Evolutionary conservation across 306 rosid species (phyloP), one percentile per base, ranked within the genome.

Genomic region (Glycine latifolia): DNA sequence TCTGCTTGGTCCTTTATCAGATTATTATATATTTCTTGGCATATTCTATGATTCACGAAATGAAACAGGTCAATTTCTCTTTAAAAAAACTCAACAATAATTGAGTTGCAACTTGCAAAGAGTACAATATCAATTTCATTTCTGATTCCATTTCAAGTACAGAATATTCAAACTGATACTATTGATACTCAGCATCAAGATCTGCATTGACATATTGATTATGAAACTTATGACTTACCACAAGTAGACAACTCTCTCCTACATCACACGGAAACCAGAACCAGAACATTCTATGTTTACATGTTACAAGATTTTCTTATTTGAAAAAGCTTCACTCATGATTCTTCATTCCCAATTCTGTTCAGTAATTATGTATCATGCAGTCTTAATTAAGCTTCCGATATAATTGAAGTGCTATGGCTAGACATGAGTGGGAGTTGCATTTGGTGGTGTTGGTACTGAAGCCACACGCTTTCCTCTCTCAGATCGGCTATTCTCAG

Each of bases 401-500:
- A 20, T 26, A 1, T 43, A 7, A 26, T 26, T 26, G 31, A 26
- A 26, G 31, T 26, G 31, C 31, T 26, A 26, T 26, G 31, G 31
- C 31, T 85, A 89, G 55, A 83, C 94, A 74, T 87, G 87, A 6
- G 63, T 17, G 9, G 98, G 98, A 73, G 97, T 92, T 14, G 87
- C 17, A 10, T 84, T 85, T 2, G 97, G 92, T 0, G 98, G 97
- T 2, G 98, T 92, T 3, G 89, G 86, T 0, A 88, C 97, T 3
- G 97, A 87, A 3, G 54, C 86, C 0, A 94, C 86, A n/a, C 94
- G 92, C 73, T 63, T 86, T 14, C 98, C 98, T 59, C 97, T 89
- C 88, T 94, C 98, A 7, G 95, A 92, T 3, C 86, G 86, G 70
- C 95, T 90, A 70, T 94, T 92, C 89, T 92, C 94, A 0, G 97